These are phyloP conservation scores for Paxillus rubicundulus DNA, from an alignment of 768 basidiomycete species.

Conservation along the genomic window DNA sequence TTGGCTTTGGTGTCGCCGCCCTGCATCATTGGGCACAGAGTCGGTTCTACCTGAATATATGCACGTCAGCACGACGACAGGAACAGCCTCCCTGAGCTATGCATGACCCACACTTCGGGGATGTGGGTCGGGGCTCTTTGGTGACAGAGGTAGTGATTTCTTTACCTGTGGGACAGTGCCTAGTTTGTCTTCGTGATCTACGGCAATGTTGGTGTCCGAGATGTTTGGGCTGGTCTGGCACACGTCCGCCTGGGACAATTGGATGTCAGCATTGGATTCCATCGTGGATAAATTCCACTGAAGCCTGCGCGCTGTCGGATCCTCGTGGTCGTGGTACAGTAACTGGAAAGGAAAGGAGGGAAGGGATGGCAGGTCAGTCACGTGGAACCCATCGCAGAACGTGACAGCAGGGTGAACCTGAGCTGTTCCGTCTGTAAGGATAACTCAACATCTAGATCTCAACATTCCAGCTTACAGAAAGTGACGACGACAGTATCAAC, in stretches of 20 bases:
- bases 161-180: background rate
- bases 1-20: background rate
- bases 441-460: no score
- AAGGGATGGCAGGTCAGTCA: background rate
- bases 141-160: background rate
- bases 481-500: no score
- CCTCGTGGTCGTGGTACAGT: background rate
- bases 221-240: background rate
- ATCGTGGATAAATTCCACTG: background rate
- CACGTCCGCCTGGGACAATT: background rate
- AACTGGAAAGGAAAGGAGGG: background rate
- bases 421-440: no score
- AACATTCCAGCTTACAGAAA: no score
- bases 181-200: background rate
- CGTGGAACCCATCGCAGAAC: background rate
- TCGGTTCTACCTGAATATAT: constrained; percentile 13
- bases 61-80: background rate
- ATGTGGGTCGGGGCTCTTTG: background rate
- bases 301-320: background rate
- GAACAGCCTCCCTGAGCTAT: background rate
- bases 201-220: background rate
- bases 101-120: constrained; percentile 6
- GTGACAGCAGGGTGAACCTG: no score
- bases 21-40: background rate
- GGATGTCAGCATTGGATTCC: constrained; percentile 4